Percentiles rank a stretch among this genome's conserved stretches.
Conservation (phyloP, 1,284 basidiomycete species). For the Ustilago nuda region DNA sequence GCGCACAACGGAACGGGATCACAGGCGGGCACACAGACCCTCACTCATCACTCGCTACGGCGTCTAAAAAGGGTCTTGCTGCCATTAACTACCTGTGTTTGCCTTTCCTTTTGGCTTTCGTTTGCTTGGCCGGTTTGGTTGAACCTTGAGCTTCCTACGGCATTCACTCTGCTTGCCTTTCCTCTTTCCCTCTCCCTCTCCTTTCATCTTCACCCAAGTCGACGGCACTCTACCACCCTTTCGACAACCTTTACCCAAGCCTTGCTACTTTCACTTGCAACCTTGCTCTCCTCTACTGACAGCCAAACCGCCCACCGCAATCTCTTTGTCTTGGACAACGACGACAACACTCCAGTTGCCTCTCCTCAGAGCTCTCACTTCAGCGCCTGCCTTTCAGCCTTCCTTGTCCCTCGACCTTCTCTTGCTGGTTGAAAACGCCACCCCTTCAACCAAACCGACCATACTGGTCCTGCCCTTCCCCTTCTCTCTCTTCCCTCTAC, state of each 20-base stretch:
- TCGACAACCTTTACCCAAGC: not conserved
- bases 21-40: constrained; percentile 8
- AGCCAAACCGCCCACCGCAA: no score
- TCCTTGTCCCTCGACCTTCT: constrained; percentile 5
- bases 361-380: not conserved
- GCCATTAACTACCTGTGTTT: not conserved
- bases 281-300: not conserved
- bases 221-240: not conserved
- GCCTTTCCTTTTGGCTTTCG: not conserved
- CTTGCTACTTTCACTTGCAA: not conserved
- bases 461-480: not conserved
- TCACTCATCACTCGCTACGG: not conserved
- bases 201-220: not conserved
- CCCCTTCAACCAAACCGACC: not conserved
- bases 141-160: constrained; percentile 25
- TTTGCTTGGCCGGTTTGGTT: constrained; percentile 10
- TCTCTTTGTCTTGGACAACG: not conserved
- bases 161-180: not conserved
- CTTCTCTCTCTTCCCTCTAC: not conserved
- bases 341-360: not conserved
- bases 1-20: constrained; percentile 7
- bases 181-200: constrained; percentile 1
- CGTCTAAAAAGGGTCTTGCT: constrained; percentile 14
- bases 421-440: not conserved
- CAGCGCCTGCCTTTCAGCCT: not conserved